Base-by-base conservation (phyloP, 192 early-diverging fungal genomes). In the Backusella liffmaniae region DNA sequence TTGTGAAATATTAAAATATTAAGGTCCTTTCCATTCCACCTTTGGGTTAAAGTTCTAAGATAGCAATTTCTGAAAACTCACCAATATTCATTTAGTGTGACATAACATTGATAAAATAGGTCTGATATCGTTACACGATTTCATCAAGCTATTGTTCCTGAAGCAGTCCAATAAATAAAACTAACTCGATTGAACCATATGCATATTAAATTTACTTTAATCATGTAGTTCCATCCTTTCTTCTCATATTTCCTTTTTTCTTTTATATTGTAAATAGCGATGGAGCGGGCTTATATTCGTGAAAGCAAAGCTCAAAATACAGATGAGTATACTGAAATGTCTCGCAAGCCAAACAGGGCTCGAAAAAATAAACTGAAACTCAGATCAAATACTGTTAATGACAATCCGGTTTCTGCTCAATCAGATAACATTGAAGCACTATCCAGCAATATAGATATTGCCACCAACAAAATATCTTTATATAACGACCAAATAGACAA, bases 111-210 rank as follows among this genome's bases (percentile, higher is more conserved):
- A 62, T 62, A 62, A 62, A 62, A 62, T 62, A 62, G 56, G 21
- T 29, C n/a, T 23, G 56, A 62, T 8, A 0, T 29, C 29, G 56
- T 62, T 23, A 62, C 56, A 62, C 56, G 12, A 62, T 62, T 62
- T 62, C 56, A 62, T 62, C 26, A 62, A 62, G 56, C 56, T 62
- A 62, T 62, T 62, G 56, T 62, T 29, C 23, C 56, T 62, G 56
- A 62, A 29, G 26, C 9, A 62, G 23, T 62, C 56, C 56, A 62
- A 62, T 62, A 62, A 62, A 62, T 26, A 23, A 62, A 62, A 62
- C 56, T 62, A 62, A 62, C 56, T 62, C 26, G 26, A 62, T 62
- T 62, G 56, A 62, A 62, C 4, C 23, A 4, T 26, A 29, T 62
- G 29, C 23, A 62, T 29, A 62, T 26, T 29, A 29, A 62, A 29